Conservation (phyloP, 2,329 filamentous ascomycete species). For the Pleurostoma richardsiae region DNA sequence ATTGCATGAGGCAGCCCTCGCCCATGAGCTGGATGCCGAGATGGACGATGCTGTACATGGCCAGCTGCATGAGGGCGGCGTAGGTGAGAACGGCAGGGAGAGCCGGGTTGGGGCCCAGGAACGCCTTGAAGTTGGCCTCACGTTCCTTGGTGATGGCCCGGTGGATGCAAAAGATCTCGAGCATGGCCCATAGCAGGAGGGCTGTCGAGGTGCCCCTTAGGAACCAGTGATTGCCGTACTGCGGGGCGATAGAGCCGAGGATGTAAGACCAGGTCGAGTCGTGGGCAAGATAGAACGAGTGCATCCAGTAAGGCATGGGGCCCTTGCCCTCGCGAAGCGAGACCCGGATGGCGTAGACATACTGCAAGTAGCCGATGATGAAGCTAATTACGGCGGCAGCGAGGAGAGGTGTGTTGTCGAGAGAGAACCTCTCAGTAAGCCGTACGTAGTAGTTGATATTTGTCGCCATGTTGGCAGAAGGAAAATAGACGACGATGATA, state of each 20-base stretch:
- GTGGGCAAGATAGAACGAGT: conserved; percentile 11
- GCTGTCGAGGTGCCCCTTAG: conserved; percentile 2
- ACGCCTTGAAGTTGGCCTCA: conserved; percentile 2
- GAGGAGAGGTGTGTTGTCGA: not conserved
- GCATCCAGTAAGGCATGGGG: conserved; percentile 12
- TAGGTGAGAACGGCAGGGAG: not conserved
- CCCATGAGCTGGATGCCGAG: conserved; percentile 8
- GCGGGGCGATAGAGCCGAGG: conserved; percentile 1
- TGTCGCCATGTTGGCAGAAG: not conserved
- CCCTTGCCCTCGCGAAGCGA: conserved; percentile 6
- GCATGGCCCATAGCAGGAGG: conserved; percentile 2
- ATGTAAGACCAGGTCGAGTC: conserved; percentile 9
- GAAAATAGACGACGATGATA: not conserved
- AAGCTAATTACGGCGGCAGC: not conserved
- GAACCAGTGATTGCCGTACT: conserved; percentile 6
- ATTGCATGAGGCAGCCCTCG: conserved; percentile 6
- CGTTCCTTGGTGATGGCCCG: conserved; percentile 6
- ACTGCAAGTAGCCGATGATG: conserved; percentile 8
- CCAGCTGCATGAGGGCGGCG: conserved; percentile 3
- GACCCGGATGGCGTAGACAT: conserved; percentile 8
- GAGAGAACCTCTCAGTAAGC: not conserved
- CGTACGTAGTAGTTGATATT: not conserved
- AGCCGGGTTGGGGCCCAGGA: not conserved
- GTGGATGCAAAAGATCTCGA: conserved; percentile 9
- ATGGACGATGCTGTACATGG: conserved; percentile 5